Evolutionary conservation across 257 asterid species (phyloP).

Genomic region (Galeopsis tetrahit): DNA sequence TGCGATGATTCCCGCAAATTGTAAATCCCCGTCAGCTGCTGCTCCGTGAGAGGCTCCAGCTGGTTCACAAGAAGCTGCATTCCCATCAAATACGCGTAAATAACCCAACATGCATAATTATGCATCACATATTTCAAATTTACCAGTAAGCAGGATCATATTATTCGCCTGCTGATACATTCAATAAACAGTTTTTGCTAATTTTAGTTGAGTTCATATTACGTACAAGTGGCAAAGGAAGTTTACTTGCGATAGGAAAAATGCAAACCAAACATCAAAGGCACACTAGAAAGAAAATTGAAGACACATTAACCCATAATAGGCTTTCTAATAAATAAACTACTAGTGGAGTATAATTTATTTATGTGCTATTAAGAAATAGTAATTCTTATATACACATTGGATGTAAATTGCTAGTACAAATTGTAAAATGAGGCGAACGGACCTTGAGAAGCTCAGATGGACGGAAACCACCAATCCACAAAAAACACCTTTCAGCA

Average conservation of each 20-base stretch:
- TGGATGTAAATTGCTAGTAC: no score
- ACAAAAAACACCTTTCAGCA: constrained; percentile 93
- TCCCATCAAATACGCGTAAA: constrained; percentile 28
- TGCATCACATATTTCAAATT: neutral
- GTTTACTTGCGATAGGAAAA: no score
- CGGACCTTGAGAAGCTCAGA: constrained; percentile 92
- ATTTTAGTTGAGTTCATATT: no score
- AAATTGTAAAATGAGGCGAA: neutral
- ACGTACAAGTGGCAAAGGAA: no score
- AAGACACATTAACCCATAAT: no score
- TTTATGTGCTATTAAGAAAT: neutral
- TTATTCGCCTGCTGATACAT: no score
- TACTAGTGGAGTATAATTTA: no score
- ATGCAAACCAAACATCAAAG: no score
- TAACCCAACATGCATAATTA: neutral
- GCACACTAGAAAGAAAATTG: no score
- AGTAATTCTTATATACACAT: neutral
- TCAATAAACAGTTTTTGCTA: neutral
- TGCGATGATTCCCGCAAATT: constrained; percentile 79
- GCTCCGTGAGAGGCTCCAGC: constrained; percentile 92
- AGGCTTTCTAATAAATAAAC: no score
- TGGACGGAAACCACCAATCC: constrained; percentile 98
- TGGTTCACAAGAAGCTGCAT: constrained; percentile 78
- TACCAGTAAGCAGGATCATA: neutral
- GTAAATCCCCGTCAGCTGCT: constrained; percentile 67